Evolutionary conservation across 179 eudicot species (phyloP).

Genomic region (Silene vulgaris): DNA sequence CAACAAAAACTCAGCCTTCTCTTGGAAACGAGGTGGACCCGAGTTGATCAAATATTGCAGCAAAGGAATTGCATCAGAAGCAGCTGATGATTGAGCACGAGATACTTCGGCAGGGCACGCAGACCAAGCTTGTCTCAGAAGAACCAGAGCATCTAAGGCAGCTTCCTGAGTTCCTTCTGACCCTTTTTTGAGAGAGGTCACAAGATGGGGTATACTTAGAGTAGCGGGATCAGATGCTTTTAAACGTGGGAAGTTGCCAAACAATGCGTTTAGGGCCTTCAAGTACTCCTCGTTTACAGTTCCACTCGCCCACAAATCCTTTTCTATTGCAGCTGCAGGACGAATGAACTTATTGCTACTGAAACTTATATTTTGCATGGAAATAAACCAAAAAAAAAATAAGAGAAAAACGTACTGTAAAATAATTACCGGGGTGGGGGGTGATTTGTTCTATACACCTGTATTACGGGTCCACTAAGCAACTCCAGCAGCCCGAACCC

Average conservation of each 20-base stretch:
- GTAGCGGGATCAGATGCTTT: slow-evolving; percentile 98
- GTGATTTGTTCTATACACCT: background rate
- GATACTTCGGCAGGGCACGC: slow-evolving; percentile 98
- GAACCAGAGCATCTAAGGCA: slow-evolving; percentile 80
- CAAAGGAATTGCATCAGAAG: slow-evolving; percentile 93
- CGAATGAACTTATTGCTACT: slow-evolving; percentile 18
- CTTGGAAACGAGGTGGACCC: slow-evolving; percentile 97
- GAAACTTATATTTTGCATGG: background rate
- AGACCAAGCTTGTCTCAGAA: slow-evolving; percentile 97
- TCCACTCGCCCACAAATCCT: slow-evolving; percentile 93
- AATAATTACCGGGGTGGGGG: background rate
- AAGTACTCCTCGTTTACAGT: slow-evolving; percentile 81
- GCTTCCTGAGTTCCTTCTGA: slow-evolving; percentile 97
- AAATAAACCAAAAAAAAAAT: background rate
- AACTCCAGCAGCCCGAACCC: background rate
- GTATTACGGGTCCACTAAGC: background rate
- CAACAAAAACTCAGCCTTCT: slow-evolving; percentile 80
- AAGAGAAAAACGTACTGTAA: background rate
- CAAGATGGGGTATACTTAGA: slow-evolving; percentile 92
- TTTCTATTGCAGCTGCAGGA: slow-evolving; percentile 82
- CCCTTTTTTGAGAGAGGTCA: slow-evolving; percentile 82
- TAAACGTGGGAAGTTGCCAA: slow-evolving; percentile 91
- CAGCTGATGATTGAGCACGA: slow-evolving; percentile 91
- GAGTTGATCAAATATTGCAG: slow-evolving; percentile 87
- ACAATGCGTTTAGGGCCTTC: slow-evolving; percentile 81